Evolutionary conservation across 345 rosid genomes (phyloP), one percentile per base, ranked within the genome.

Genomic region (Populus euphratica): DNA sequence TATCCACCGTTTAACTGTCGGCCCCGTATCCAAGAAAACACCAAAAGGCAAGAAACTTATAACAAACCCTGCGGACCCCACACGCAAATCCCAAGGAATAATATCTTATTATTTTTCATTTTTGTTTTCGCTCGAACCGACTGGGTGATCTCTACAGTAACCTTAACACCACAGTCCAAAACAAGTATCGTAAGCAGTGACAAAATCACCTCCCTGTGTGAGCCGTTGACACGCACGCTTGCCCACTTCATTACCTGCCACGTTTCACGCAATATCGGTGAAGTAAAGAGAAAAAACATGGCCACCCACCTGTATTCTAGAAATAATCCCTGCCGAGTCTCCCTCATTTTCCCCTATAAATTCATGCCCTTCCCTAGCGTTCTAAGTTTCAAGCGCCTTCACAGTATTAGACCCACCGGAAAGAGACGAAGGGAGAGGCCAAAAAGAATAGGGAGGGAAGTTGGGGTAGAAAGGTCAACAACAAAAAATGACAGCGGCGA

Each of bases 161-260:
- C 13, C 25, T 2, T 10, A 10, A 0, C 86, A 67, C 92, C 41
- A 80, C 76, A 25, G 87, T 91, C 98, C 99, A 90, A 93, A 88
- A 84, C 44, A 72, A 59, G 70, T 81, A 86, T 59, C 89, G 98
- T 86, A 95, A 89, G 99, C 98, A 83, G 74, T 95, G 98, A 95
- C 97, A 85, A 87, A 91, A 91, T 84, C 87, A 68, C 33, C 78
- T 43, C 61, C 20, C 33, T 70, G 68, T 70, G 83, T 81, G 88
- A 82, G 81, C 80, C 63, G 33, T 76, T 73, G 69, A 63, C 87
- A 83, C 86, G 87, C 91, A 76, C 83, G 82, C 85, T n/a, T 73
- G 56, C 35, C 35, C 68, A 78, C 87, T 81, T 86, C 79, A 25
- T 5, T 6, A 39, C 31, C 63, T 25, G 82, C 80, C 96, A 92